Conservation (phyloP, 768 basidiomycete species). For the Boletus reticuloceps region DNA sequence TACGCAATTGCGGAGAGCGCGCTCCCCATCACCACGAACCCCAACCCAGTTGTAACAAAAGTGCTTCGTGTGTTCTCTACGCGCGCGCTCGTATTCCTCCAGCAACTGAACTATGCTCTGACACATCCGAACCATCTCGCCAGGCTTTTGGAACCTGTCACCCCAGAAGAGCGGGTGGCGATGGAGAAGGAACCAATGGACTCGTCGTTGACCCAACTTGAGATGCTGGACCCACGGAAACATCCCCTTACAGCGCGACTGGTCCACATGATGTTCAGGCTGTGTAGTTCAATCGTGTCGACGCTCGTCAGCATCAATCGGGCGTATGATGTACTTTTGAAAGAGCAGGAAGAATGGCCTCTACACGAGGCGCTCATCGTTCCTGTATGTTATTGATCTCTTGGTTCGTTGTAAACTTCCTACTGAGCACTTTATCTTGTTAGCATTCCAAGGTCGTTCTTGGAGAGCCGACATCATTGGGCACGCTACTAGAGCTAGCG, state of each 20-base stretch:
- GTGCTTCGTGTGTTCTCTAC: conserved; percentile 68
- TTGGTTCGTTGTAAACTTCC: neutral
- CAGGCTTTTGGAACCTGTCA: conserved; percentile 76
- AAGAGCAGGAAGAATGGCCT: conserved; percentile 71
- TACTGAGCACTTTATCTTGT: neutral
- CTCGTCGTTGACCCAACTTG: conserved; percentile 37
- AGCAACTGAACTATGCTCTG: conserved; percentile 86
- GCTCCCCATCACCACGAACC: conserved; percentile 14
- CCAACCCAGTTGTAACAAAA: conserved; percentile 50
- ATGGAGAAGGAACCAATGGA: conserved; percentile 59
- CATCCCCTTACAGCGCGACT: conserved; percentile 72
- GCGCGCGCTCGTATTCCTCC: conserved; percentile 70
- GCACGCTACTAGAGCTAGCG: conserved; percentile 83
- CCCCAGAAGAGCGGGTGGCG: conserved; percentile 65
- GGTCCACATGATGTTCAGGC: conserved; percentile 65
- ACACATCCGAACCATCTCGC: conserved; percentile 89
- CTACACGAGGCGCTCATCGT: conserved; percentile 63
- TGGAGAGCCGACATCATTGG: conserved; percentile 79
- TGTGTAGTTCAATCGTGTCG: conserved; percentile 67
- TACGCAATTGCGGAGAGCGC: conserved; percentile 61
- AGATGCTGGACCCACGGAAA: conserved; percentile 59
- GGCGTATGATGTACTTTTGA: conserved; percentile 64
- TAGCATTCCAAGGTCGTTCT: conserved; percentile 86
- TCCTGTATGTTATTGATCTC: conserved; percentile 51
- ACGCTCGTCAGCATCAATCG: conserved; percentile 69